A percentile compares a stretch with the other conserved stretches of the same genome.
These are phyloP conservation scores for Eutrema salsugineum DNA, from an alignment of 441 rosid species.

Conservation along the genomic window DNA sequence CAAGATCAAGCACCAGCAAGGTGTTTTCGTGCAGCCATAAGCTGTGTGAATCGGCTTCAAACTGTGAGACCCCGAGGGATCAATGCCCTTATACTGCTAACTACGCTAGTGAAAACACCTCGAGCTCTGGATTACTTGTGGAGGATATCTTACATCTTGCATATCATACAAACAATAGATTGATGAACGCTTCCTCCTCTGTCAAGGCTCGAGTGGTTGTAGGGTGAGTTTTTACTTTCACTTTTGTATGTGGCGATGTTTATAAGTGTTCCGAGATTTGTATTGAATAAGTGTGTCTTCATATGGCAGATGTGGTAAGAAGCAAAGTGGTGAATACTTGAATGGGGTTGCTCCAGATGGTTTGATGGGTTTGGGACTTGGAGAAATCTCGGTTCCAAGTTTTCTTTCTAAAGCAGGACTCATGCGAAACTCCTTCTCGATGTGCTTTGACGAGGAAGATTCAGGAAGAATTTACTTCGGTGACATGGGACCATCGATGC, in stretches of 20 bases:
- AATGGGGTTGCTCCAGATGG: conserved; percentile 86
- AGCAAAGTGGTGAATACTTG: conserved; percentile 73
- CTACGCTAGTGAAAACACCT: conserved; percentile 54
- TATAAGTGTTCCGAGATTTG: background rate
- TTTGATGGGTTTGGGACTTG: conserved; percentile 78
- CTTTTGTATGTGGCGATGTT: background rate
- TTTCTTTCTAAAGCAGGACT: conserved; percentile 74
- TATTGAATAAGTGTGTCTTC: background rate
- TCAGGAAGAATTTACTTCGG: conserved; percentile 82
- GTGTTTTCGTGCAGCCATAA: conserved; percentile 60
- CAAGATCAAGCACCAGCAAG: conserved; percentile 70
- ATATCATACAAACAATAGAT: conserved; percentile 34
- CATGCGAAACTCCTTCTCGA: conserved; percentile 63
- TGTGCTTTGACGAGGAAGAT: conserved; percentile 77
- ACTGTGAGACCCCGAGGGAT: conserved; percentile 57
- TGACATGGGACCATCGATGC: conserved; percentile 61
- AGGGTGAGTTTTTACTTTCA: conserved; percentile 43
- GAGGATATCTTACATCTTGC: conserved; percentile 66
- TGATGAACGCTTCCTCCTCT: conserved; percentile 35
- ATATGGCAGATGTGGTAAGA: conserved; percentile 74
- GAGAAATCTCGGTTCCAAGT: conserved; percentile 76
- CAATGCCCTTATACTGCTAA: conserved; percentile 58
- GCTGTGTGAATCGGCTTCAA: conserved; percentile 49
- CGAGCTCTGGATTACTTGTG: conserved; percentile 78
- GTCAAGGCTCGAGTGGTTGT: conserved; percentile 62